Base-by-base conservation (phyloP, 371 early-diverging fungal genomes). In the Mortierella sp. region DNA sequence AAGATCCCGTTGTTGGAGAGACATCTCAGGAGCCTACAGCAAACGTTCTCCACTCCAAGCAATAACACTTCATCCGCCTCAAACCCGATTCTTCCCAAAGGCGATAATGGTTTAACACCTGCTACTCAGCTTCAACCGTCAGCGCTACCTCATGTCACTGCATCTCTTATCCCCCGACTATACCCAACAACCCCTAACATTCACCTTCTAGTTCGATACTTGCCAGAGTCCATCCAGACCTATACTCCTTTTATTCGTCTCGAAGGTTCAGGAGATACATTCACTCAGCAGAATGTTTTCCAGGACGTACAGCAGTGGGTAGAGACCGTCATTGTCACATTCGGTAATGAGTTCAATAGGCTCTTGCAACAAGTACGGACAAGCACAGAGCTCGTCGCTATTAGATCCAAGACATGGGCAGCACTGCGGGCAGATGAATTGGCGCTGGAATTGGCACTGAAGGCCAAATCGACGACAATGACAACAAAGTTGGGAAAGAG, bases 151-250 rank as follows among this genome's bases (percentile, higher is more conserved):
- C 52, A 39, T 45, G 23, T 30, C 26, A 63, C 54, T 34, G 46
- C 59, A 1, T 70, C 85, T 2, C 80, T 83, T 26, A 80, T 88
- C 31, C 81, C 86, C 0, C 80, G 82, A 48, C 57, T 88, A 48
- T 87, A 87, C 67, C 84, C 87, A 10, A 86, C 85, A 6, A 85
- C 83, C 24, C 83, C 87, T 27, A 87, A 87, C 43, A 84, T 84
- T 2, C 86, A 86, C 46, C 79, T 88, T 12, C 76, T 88, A 38
- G 80, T 86, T 14, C 83, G 88, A 5, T 85, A 86, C 61, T 71
- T 87, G 10, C 88, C 88, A 3, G 84, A 85, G 21, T 53, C 78
- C 2, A 55, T 88, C 24, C 88, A 86, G 58, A 82, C 78, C 12
- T 86, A 79, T 59, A 80, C 78, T 6, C 88, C 88, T 1, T 54